Evolutionary conservation across 352 stramenopile species (phyloP), one percentile per base, ranked within the genome.

Genomic region (Pythium dissimile): DNA sequence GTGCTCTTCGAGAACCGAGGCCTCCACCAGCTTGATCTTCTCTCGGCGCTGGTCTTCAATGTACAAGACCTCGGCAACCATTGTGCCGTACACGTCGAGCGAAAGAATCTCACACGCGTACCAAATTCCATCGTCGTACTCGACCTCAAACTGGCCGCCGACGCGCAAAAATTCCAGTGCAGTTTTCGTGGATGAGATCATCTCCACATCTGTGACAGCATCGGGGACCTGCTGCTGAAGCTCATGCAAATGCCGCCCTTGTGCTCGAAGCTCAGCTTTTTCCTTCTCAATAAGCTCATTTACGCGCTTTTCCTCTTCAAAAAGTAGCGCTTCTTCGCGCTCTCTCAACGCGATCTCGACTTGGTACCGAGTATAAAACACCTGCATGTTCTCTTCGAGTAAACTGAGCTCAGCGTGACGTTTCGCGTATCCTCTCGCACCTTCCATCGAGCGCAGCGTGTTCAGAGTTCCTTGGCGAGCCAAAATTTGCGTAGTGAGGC

Each of bases 41-140:
- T 93, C 84, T 1, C 69, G 69, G n/a, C 76, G 73, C 24, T 78
- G 62, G 37, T 93, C 84, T 11, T 86, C 72, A 0, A 73, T 31
- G 54, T 85, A 90, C 12, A 86, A 28, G 11, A 93, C 53, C 0
- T 90, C 68, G 0, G 84, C 84, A 1, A 73, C 87, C 53, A 72
- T 79, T 2, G 67, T 65, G n/a, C 83, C 73, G 41, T 79, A 89
- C 13, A 74, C 58, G 37, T 93, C 84, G 0, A 92, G 32, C 0
- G 64, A 63, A 8, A 88, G 30, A 26, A 93, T 62, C 20, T 69
- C 67, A 15, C 77, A 86, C 43, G 82, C 61, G 51, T 93, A 89
- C 79, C 81, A 92, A 13, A 67, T 59, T 23, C 85, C 77, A 32
- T 93, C 81, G 28, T 93, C 84, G 28, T 84, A 78, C 30, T 87